Evolutionary conservation across 2,329 filamentous ascomycete species (phyloP).

Genomic region (Colletotrichum coccodes): DNA sequence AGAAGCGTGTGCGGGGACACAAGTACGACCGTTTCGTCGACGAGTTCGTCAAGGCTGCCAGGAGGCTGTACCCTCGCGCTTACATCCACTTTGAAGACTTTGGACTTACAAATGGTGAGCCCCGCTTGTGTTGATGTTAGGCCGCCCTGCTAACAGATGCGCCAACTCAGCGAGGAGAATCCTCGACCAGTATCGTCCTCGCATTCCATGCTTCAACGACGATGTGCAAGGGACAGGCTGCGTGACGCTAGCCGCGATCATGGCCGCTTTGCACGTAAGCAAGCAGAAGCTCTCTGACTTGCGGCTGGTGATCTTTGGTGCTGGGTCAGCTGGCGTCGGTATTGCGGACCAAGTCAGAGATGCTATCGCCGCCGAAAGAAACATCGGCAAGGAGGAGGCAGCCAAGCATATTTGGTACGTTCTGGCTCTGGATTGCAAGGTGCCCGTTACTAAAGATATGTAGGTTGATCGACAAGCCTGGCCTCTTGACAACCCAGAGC

Average conservation of each 20-base stretch:
- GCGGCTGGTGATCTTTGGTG: conserved; percentile 80
- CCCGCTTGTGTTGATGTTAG: neutral
- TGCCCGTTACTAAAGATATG: neutral
- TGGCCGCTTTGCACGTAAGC: conserved; percentile 78
- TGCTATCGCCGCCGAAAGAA: conserved; percentile 76
- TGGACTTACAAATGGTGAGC: conserved; percentile 74
- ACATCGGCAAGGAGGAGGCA: conserved; percentile 78
- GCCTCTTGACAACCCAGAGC: conserved; percentile 73
- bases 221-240: conserved; percentile 91
- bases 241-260: conserved; percentile 85
- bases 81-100: conserved; percentile 95
- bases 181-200: conserved; percentile 77
- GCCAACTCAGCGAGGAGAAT: conserved; percentile 71
- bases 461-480: conserved; percentile 85
- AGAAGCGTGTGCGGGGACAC: conserved; percentile 74
- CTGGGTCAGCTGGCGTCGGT: conserved; percentile 84
- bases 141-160: neutral
- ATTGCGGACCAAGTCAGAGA: conserved; percentile 88
- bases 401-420: conserved; percentile 80
- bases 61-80: conserved; percentile 78
- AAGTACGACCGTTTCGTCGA: conserved; percentile 83
- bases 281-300: conserved; percentile 74
- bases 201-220: conserved; percentile 89
- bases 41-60: conserved; percentile 74
- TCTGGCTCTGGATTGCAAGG: accelerated